These are phyloP conservation scores for Xylaria cubensis DNA, from an alignment of 495 filamentous ascomycete genomes.

Conservation along the genomic window DNA sequence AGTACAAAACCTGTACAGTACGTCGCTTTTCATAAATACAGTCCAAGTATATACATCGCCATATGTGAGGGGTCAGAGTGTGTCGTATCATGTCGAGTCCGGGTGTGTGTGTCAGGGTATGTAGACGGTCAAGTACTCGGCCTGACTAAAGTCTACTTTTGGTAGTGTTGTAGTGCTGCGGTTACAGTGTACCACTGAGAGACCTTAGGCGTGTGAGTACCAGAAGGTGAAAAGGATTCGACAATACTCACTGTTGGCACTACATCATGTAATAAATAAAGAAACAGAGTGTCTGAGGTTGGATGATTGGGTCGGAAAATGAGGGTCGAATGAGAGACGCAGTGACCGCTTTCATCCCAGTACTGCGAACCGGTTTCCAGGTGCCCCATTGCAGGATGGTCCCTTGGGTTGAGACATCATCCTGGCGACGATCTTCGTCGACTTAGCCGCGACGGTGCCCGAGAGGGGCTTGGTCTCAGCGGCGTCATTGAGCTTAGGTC, in stretches of 20 bases:
- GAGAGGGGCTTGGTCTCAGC: not conserved
- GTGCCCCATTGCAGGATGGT: not conserved
- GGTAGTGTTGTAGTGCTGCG: not conserved
- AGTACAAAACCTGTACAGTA: slow-evolving; percentile 27
- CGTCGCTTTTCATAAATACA: not conserved
- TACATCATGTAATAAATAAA: not conserved
- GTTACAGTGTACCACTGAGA: not conserved
- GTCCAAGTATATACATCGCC: not conserved
- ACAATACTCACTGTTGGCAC: not conserved
- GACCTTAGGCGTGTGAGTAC: not conserved
- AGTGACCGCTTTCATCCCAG: not conserved
- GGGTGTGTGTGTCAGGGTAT: not conserved
- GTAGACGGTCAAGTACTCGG: no score
- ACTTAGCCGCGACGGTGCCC: not conserved
- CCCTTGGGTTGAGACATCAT: not conserved
- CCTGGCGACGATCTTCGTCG: not conserved
- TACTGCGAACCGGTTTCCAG: not conserved
- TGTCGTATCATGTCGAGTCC: not conserved
- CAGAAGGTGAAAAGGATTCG: not conserved
- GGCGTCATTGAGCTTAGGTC: not conserved
- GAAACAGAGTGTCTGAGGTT: not conserved
- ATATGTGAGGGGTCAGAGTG: not conserved
- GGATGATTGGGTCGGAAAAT: not conserved
- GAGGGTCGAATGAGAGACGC: not conserved
- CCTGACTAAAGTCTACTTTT: no score